Conservation (phyloP, 2,329 filamentous ascomycete species). For the Fonsecaea pedrosoi region DNA sequence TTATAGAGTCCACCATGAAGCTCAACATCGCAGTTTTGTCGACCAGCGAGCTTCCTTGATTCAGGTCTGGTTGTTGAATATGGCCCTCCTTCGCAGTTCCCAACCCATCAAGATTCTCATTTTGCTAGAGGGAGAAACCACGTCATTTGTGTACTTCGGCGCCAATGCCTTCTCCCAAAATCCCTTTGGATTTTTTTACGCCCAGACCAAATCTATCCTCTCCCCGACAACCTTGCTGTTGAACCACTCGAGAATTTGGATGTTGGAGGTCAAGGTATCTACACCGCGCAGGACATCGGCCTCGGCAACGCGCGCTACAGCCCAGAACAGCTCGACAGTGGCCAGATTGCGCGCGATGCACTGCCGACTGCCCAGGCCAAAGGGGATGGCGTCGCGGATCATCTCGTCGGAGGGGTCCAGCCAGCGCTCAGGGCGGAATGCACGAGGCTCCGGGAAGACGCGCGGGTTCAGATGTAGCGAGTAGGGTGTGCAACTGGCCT, state of each 20-base stretch:
- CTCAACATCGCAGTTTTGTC: too few relatives aligned
- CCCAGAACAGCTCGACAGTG: slow-evolving; percentile 52
- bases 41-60: too few relatives aligned
- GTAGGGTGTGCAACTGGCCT: slow-evolving; percentile 55
- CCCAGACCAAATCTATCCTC: slow-evolving; percentile 48
- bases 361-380: slow-evolving; percentile 56
- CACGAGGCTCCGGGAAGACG: slow-evolving; percentile 52
- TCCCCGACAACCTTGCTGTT: slow-evolving; percentile 60
- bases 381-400: slow-evolving; percentile 55
- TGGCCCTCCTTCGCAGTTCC: too few relatives aligned
- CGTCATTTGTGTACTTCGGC: too few relatives aligned
- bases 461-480: slow-evolving; percentile 56
- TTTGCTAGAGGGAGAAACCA: too few relatives aligned
- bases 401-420: slow-evolving; percentile 49
- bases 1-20: too few relatives aligned
- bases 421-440: slow-evolving; percentile 60
- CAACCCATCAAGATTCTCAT: too few relatives aligned
- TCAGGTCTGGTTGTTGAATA: too few relatives aligned
- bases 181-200: neutral
- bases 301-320: slow-evolving; percentile 52
- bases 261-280: slow-evolving; percentile 48
- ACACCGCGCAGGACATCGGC: slow-evolving; percentile 56
- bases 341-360: slow-evolving; percentile 61
- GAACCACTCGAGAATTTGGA: slow-evolving; percentile 64
- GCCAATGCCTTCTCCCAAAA: neutral